Evolutionary conservation across 2,329 filamentous ascomycete genomes (phyloP).

Genomic region (Claviceps pusilla): DNA sequence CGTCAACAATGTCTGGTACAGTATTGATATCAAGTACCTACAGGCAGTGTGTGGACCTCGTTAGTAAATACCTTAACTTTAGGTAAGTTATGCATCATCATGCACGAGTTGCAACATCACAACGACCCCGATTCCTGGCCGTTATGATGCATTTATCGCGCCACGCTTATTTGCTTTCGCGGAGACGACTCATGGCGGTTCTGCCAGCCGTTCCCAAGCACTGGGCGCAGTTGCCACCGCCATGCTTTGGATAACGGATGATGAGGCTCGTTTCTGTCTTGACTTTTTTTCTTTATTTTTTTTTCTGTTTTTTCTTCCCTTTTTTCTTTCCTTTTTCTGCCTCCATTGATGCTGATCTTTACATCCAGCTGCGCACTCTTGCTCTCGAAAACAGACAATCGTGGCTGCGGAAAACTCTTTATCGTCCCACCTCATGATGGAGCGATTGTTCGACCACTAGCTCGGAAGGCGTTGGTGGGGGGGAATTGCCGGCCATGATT

Average conservation of each 20-base stretch:
- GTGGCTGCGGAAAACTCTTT: neutral
- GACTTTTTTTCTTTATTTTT: no score
- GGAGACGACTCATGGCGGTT: neutral
- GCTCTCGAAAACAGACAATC: neutral
- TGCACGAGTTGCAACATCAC: neutral
- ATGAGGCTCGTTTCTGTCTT: no score
- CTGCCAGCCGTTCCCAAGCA: no score
- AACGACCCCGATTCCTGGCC: neutral
- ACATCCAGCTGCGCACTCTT: neutral
- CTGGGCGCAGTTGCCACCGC: no score
- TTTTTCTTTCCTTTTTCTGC: no score
- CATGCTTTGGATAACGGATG: no score
- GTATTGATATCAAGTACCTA: no score
- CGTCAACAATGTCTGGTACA: no score
- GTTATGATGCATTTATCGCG: neutral
- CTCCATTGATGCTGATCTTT: no score
- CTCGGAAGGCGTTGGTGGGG: neutral
- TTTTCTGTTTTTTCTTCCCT: no score
- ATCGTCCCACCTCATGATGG: neutral
- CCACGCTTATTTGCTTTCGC: neutral
- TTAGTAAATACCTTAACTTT: no score
- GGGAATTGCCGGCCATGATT: neutral
- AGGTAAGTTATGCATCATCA: neutral
- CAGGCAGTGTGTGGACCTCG: no score
- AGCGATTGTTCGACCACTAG: neutral